These are phyloP conservation scores for Yamagishiella unicocca DNA, from an alignment of 139 green algal species.

Conservation along the genomic window DNA sequence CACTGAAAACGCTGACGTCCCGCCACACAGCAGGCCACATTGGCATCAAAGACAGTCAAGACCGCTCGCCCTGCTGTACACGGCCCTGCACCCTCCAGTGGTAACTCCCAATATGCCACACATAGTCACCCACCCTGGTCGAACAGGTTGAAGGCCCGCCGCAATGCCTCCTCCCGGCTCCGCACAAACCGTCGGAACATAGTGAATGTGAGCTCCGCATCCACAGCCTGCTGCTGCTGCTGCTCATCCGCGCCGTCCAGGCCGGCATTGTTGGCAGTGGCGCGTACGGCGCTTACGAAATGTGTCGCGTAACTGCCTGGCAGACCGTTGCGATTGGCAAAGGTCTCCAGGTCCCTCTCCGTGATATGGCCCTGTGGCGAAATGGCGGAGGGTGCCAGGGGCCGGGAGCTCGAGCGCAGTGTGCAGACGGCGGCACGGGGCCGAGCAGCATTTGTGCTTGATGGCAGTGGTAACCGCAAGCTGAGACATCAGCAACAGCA, in stretches of 20 bases:
- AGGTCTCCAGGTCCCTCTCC: constrained; percentile 33
- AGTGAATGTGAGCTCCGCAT: constrained; percentile 31
- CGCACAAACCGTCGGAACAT: constrained; percentile 66
- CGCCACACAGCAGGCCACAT: too few species aligned
- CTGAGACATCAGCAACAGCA: too few species aligned
- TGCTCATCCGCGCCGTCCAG: not conserved
- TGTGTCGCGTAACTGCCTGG: not conserved
- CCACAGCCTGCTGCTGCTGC: not conserved
- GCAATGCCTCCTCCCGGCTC: constrained; percentile 65
- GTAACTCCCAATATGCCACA: too few species aligned
- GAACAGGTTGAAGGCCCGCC: constrained; percentile 64
- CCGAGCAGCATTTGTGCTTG: too few species aligned
- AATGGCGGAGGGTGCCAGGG: not conserved
- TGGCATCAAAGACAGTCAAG: too few species aligned
- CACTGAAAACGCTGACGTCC: too few species aligned
- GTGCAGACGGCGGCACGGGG: too few species aligned
- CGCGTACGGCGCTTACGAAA: constrained; percentile 28
- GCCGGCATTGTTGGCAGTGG: not conserved
- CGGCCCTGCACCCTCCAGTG: not conserved
- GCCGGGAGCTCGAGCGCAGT: too few species aligned
- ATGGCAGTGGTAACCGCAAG: too few species aligned
- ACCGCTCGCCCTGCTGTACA: too few species aligned
- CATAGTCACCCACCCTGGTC: constrained; percentile 64
- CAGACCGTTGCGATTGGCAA: constrained; percentile 18
- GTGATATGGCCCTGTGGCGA: constrained; percentile 42